These are phyloP conservation scores for Iris macrosiphon DNA, from an alignment of 106 monocot species.

Conservation along the genomic window DNA sequence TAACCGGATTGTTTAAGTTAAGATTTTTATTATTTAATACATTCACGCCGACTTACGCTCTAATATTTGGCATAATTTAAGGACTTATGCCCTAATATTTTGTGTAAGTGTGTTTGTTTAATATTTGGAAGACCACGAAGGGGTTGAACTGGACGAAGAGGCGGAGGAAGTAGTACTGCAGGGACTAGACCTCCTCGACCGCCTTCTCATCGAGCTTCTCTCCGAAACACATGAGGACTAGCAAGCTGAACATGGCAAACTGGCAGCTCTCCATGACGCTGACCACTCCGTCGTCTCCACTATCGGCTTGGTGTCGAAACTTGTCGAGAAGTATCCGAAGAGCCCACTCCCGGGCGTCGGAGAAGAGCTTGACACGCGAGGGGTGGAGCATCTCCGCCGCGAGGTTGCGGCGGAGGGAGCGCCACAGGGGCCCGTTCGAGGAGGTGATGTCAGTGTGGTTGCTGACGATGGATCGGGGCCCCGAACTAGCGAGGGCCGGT, in stretches of 20 bases:
- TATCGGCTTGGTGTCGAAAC: neutral
- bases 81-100: too few relatives aligned
- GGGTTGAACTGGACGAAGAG: neutral
- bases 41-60: too few relatives aligned
- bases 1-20: too few relatives aligned
- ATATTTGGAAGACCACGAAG: neutral
- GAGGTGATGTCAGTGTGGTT: slow-evolving; percentile 10
- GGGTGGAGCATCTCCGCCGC: slow-evolving; percentile 17
- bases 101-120: too few relatives aligned
- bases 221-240: slow-evolving; percentile 2
- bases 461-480: neutral
- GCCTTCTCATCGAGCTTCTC: slow-evolving; percentile 12
- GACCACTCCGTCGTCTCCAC: neutral
- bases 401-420: too few relatives aligned
- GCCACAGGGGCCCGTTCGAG: too few relatives aligned
- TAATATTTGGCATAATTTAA: too few relatives aligned
- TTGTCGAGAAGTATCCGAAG: neutral
- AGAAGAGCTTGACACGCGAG: slow-evolving; percentile 15
- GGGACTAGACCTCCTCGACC: neutral
- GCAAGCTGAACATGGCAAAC: slow-evolving; percentile 3
- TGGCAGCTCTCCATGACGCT: neutral
- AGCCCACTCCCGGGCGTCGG: slow-evolving; percentile 19
- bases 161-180: neutral
- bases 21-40: too few relatives aligned
- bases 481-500: slow-evolving; percentile 8